Base-by-base conservation (phyloP, 306 rosid genomes). In the Vigna angularis region DNA sequence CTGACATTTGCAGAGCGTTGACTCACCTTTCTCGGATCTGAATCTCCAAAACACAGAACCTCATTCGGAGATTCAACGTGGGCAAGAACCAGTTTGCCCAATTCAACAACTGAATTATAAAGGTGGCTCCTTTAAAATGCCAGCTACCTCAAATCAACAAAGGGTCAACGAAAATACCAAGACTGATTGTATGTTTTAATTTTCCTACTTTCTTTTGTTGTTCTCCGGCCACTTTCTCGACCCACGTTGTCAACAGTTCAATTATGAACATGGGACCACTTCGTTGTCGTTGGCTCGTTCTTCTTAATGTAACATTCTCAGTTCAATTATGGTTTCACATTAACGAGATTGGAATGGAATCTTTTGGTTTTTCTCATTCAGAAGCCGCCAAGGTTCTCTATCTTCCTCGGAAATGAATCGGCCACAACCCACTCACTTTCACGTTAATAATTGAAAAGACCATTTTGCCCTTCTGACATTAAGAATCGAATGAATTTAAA, bases 21-120 rank as follows among this genome's bases (percentile, higher is more conserved):
- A 62, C 84, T 69, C 78, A 79, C 81, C 84, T 70, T 52, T 62
- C 74, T 17, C 58, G 66, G 90, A 88, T 88, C 88, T 80, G 74
- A 44, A 44, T 53, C 55, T 53, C 58, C 73, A 63, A 53, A 28
- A 64, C 30, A 26, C 18, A 67, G 66, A 72, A 26, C 66, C 82
- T 55, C 78, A 42, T 13, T 10, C 68, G 36, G 56, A 59, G 61
- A 58, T 68, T 75, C 68, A 65, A 55, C 50, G 3, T 9, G 72
- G 17, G 22, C 13, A 18, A 52, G 61, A 34, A 44, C 59, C 38
- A 44, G 42, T 15, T 47, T 8, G 30, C 42, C 70, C 57, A 77
- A 49, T 32, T 77, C 22, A 65, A 47, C 66, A 24, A 66, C 4
- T 6, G 66, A 77, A 64, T 12, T 26, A 65, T 24, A 48, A 72